These are phyloP conservation scores for Acanthamoeba lenticulata DNA, from an alignment of 208 protist genomes.

Conservation along the genomic window DNA sequence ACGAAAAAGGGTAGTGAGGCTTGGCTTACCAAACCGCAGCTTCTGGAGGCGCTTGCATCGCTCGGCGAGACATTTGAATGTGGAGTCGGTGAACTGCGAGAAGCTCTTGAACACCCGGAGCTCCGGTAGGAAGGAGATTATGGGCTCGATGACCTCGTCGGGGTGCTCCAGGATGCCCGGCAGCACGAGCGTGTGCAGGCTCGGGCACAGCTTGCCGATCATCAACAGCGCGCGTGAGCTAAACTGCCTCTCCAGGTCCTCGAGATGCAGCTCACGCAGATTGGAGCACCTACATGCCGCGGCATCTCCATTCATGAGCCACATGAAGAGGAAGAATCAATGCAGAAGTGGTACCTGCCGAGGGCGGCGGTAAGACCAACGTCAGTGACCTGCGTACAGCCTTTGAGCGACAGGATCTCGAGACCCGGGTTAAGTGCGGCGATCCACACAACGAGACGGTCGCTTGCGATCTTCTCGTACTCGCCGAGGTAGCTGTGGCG, in stretches of 20 bases:
- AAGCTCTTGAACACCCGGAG: constrained; percentile 56
- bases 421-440: neutral
- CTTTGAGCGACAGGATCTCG: constrained; percentile 32
- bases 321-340: neutral
- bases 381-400: constrained; percentile 38
- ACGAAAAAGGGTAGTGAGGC: neutral
- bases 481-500: constrained; percentile 2
- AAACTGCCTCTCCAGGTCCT: constrained; percentile 57
- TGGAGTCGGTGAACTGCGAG: constrained; percentile 34
- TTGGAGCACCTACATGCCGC: constrained; percentile 30
- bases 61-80: neutral
- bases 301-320: no score
- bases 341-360: neutral
- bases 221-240: constrained; percentile 4
- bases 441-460: constrained; percentile 42
- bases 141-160: constrained; percentile 32
- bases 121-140: neutral
- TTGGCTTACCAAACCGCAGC: neutral
- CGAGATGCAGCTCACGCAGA: constrained; percentile 39
- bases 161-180: constrained; percentile 45
- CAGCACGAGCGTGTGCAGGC: constrained; percentile 47
- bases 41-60: constrained; percentile 11
- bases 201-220: constrained; percentile 47
- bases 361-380: constrained; percentile 20
- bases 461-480: constrained; percentile 24